Evolutionary conservation across 2,329 filamentous ascomycete species (phyloP).

Genomic region (Apiospora malaysiana): DNA sequence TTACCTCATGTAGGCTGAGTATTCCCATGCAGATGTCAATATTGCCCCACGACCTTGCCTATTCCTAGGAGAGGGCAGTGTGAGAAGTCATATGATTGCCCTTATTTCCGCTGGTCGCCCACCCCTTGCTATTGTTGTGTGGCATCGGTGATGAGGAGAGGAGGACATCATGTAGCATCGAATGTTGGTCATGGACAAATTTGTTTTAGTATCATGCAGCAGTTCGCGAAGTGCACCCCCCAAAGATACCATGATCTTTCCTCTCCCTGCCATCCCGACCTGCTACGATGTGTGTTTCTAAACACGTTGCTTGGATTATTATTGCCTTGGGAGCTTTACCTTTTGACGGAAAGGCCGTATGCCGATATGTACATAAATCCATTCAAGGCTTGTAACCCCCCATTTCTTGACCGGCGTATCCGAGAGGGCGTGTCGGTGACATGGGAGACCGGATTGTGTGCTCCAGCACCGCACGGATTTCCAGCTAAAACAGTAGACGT

Average conservation of each 20-base stretch:
- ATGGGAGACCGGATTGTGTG: background rate
- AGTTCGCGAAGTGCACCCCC: background rate
- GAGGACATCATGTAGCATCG: background rate
- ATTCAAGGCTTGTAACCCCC: background rate
- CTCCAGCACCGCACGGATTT: background rate
- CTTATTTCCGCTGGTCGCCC: background rate
- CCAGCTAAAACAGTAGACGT: background rate
- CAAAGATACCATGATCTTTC: background rate
- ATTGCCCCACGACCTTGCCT: background rate
- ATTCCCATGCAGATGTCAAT: slow-evolving; percentile 4
- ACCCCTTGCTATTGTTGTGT: background rate
- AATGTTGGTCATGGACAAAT: background rate
- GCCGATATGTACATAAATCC: no score
- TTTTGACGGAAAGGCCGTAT: background rate
- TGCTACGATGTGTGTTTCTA: background rate
- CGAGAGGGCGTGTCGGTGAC: background rate
- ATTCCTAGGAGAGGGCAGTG: background rate
- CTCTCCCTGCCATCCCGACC: background rate
- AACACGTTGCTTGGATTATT: background rate
- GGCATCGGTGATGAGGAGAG: background rate
- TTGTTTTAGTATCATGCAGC: background rate
- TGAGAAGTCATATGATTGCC: slow-evolving; percentile 12
- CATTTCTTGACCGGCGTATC: slow-evolving; percentile 8
- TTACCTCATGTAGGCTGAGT: slow-evolving; percentile 2
- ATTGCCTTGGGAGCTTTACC: background rate